These are phyloP conservation scores for Cryptosporidium canis DNA, from an alignment of 169 alveolate species.

Conservation along the genomic window DNA sequence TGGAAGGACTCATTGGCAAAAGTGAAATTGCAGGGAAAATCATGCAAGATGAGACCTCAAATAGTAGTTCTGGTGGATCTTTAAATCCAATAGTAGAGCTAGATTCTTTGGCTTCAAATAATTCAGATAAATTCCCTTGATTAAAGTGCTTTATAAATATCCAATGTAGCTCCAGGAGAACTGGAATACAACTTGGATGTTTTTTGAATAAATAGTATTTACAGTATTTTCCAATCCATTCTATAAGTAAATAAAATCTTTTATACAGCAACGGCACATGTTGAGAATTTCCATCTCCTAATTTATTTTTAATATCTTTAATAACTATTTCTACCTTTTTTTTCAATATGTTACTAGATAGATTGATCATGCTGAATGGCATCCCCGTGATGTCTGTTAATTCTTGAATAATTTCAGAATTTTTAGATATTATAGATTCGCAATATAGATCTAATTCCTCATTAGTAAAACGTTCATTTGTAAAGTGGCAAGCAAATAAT, in stretches of 20 bases:
- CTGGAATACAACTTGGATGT: slow-evolving; percentile 12
- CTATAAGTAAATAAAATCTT: neutral
- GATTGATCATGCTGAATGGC: slow-evolving; percentile 18
- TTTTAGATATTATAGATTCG: neutral
- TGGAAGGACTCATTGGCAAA: slow-evolving; percentile 30
- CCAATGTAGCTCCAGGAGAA: slow-evolving; percentile 12
- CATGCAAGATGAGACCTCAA: slow-evolving; percentile 7
- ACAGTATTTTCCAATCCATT: slow-evolving; percentile 55
- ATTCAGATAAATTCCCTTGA: neutral
- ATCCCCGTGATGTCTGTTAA: slow-evolving; percentile 6
- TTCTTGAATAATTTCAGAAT: slow-evolving; percentile 20
- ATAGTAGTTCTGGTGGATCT: slow-evolving; percentile 17
- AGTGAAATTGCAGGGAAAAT: slow-evolving; percentile 62
- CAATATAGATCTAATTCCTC: neutral
- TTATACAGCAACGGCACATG: neutral
- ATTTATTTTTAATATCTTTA: neutral
- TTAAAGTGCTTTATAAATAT: neutral
- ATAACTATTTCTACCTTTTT: neutral
- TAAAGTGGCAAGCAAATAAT: neutral
- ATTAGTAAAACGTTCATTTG: neutral
- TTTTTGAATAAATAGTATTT: slow-evolving; percentile 31
- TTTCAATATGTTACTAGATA: slow-evolving; percentile 36
- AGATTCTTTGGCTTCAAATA: neutral
- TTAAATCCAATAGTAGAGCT: neutral
- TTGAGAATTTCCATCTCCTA: neutral